phyloP scores from a whole-genome alignment of 2,329 filamentous ascomycete species.

The Clarireedia monteithiana region DNA sequence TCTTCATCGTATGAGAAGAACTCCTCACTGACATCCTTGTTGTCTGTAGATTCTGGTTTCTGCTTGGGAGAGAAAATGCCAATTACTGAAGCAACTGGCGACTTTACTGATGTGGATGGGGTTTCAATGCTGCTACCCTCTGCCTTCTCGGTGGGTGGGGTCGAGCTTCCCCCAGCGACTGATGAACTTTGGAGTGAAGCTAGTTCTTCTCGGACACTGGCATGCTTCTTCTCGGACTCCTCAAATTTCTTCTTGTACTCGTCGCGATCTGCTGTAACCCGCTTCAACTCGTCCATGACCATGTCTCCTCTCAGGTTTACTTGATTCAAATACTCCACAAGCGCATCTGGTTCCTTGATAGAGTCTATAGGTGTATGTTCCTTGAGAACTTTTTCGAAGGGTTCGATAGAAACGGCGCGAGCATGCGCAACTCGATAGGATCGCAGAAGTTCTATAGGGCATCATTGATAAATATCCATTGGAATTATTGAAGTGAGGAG shows the following conservation, averaged over 20 bases:
- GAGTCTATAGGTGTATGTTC: slow-evolving; percentile 89
- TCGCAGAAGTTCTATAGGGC: slow-evolving; percentile 64
- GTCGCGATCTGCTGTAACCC: slow-evolving; percentile 75
- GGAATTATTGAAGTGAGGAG: neutral
- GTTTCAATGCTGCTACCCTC: slow-evolving; percentile 23
- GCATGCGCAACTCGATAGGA: slow-evolving; percentile 90
- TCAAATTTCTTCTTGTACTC: slow-evolving; percentile 68
- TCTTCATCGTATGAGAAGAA: slow-evolving; percentile 93
- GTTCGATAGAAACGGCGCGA: slow-evolving; percentile 78
- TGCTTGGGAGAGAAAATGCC: slow-evolving; percentile 43
- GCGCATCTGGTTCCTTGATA: slow-evolving; percentile 73
- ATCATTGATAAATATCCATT: slow-evolving; percentile 12
- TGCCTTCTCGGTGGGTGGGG: slow-evolving; percentile 15
- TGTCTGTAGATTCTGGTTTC: slow-evolving; percentile 31
- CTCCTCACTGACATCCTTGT: slow-evolving; percentile 48
- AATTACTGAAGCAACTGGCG: slow-evolving; percentile 40
- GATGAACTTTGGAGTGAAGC: slow-evolving; percentile 40
- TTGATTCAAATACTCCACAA: slow-evolving; percentile 87
- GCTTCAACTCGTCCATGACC: slow-evolving; percentile 88
- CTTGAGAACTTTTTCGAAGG: slow-evolving; percentile 83
- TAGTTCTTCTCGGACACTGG: slow-evolving; percentile 56
- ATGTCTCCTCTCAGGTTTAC: slow-evolving; percentile 81
- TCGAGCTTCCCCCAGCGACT: slow-evolving; percentile 30
- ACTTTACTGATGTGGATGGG: slow-evolving; percentile 34
- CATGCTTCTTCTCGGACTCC: slow-evolving; percentile 56